Evolutionary conservation across 371 early-diverging fungal genomes (phyloP).

Genomic region (Circinella umbellata): DNA sequence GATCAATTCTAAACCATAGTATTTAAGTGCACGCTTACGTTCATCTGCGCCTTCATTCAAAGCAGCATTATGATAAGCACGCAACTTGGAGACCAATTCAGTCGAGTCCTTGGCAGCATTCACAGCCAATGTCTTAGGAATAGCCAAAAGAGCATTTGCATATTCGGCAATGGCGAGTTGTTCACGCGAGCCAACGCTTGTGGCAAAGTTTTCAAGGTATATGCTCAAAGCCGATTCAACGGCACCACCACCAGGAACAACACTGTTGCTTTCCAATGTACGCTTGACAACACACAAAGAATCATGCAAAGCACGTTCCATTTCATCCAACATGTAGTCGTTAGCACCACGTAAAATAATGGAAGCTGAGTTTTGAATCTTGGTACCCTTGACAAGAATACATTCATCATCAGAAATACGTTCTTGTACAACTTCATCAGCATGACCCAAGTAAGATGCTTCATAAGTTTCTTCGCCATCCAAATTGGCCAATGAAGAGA

Average conservation of each 20-base stretch:
- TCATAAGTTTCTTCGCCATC: conserved; percentile 98
- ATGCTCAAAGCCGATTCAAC: conserved; percentile 98
- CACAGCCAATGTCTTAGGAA: conserved; percentile 98
- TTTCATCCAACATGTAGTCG: conserved; percentile 99
- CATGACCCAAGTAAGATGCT: conserved; percentile 88
- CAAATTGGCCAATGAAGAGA: conserved; percentile 97
- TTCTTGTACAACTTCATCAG: conserved; percentile 97
- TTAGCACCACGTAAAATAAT: conserved; percentile 99
- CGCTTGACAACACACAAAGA: conserved; percentile 98
- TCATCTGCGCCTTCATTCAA: conserved; percentile 72
- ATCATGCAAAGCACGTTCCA: conserved; percentile 99
- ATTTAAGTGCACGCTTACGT: conserved; percentile 80
- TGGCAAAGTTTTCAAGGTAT: conserved; percentile 98
- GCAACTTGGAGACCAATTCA: conserved; percentile 94
- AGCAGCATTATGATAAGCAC: conserved; percentile 93
- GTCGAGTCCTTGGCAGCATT: conserved; percentile 99
- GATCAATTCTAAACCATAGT: conserved; percentile 95
- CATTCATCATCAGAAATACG: conserved; percentile 98
- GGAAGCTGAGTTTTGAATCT: conserved; percentile 88
- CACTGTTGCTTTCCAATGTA: conserved; percentile 96
- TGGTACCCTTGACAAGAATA: conserved; percentile 95
- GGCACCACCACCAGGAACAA: conserved; percentile 99
- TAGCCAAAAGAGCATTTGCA: conserved; percentile 95
- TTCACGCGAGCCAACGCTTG: conserved; percentile 84
- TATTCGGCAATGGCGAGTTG: conserved; percentile 99